These are phyloP conservation scores for Fusarium subglutinans DNA, from an alignment of 2,329 filamentous ascomycete species.

Conservation along the genomic window DNA sequence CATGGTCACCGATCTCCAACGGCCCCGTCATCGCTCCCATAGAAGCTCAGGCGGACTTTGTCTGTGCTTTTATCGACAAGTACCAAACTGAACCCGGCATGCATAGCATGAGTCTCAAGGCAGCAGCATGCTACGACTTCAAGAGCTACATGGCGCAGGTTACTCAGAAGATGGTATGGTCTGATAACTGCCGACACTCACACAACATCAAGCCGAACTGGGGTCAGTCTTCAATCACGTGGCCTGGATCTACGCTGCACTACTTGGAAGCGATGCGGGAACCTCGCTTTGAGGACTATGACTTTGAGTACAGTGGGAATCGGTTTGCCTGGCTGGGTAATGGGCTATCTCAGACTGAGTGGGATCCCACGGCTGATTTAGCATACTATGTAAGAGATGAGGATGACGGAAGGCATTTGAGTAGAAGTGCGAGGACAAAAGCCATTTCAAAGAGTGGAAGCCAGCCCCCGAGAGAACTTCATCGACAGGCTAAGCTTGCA, in stretches of 20 bases:
- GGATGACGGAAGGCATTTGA: slow-evolving; percentile 18
- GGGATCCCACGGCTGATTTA: slow-evolving; percentile 24
- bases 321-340: slow-evolving; percentile 11
- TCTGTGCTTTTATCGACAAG: slow-evolving; percentile 28
- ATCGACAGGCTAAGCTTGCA: slow-evolving; percentile 6
- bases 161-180: slow-evolving; percentile 28
- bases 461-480: neutral
- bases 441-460: slow-evolving; percentile 16
- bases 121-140: slow-evolving; percentile 12
- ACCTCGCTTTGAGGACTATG: slow-evolving; percentile 12
- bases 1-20: slow-evolving; percentile 16
- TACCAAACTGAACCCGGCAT: slow-evolving; percentile 17
- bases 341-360: slow-evolving; percentile 19
- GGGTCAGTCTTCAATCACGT: slow-evolving; percentile 25
- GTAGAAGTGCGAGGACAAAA: neutral
- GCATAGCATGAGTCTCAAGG: slow-evolving; percentile 14
- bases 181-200: slow-evolving; percentile 17
- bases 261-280: slow-evolving; percentile 25
- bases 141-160: slow-evolving; percentile 18
- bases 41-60: slow-evolving; percentile 13
- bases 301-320: slow-evolving; percentile 13
- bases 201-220: slow-evolving; percentile 23
- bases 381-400: slow-evolving; percentile 23
- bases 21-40: slow-evolving; percentile 18
- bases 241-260: slow-evolving; percentile 19